Base-by-base conservation (phyloP, 2,329 filamentous ascomycete species). In the Pseudocercospora crystallina region DNA sequence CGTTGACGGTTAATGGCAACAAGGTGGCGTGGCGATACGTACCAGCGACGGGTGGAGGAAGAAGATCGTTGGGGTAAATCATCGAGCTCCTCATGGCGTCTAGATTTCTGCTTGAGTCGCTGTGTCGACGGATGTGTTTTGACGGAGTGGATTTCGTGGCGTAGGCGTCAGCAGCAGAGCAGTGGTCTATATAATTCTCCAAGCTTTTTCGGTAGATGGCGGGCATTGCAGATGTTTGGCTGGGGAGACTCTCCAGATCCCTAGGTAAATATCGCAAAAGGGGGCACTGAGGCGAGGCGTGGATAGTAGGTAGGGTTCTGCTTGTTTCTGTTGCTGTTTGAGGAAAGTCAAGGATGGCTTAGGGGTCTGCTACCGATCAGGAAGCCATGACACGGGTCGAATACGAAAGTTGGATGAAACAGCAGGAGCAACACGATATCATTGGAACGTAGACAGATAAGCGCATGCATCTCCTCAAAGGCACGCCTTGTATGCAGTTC, bases 151-250 rank as follows among this genome's bases (percentile, higher is more conserved):
- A 33, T 11, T 3, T 33, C 29, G n/a, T 43, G 29, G 12, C 9
- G 29, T 52, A 53, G 10, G 53, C 43, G 47, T 37, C 17, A 20
- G 46, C 40, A 31, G 54, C 50, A 20, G 29, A 20, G 42, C 50
- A 57, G 31, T 47, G 34, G 40, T 52, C 35, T 50, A 57, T 57
- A 48, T 53, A 51, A 30, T 47, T 42, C 33, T 49, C 31, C 40
- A 49, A 40, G 33, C 14, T 32, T 14, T 38, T 42, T n/a, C 32
- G 17, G 33, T 43, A 43, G 40, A 42, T 33, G 42, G 31, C 26
- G 15, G 46, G 13, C 38, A 42, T 43, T 26, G 20, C 20, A 26
- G 20, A 26, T 26, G 7, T 26, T 26, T 26, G 20, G 20, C 20
- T 26, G 20, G 20, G 7, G 7, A 26, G 7, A 26, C 20, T 26